Evolutionary conservation across 2,329 filamentous ascomycete species (phyloP).

Genomic region (Sarocladium kiliense): DNA sequence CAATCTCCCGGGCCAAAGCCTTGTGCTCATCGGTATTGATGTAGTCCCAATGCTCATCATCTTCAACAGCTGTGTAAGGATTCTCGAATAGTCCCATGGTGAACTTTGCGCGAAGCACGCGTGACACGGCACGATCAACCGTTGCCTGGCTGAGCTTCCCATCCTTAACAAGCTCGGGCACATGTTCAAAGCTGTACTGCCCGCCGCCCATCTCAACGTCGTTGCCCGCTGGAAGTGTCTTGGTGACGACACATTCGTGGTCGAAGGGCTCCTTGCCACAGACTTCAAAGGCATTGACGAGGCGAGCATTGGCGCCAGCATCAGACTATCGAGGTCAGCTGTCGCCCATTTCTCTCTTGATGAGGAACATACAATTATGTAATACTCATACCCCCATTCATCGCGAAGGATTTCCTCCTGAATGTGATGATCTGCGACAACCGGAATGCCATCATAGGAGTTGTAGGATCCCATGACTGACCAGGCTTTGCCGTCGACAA

Average conservation of each 20-base stretch:
- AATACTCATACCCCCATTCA: constrained; percentile 72
- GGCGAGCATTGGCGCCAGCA: constrained; percentile 64
- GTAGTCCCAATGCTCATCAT: constrained; percentile 48
- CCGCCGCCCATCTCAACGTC: constrained; percentile 76
- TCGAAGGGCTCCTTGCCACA: constrained; percentile 49
- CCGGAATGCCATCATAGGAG: constrained; percentile 67
- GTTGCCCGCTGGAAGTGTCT: constrained; percentile 61
- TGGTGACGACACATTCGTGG: constrained; percentile 54
- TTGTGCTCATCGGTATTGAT: constrained; percentile 59
- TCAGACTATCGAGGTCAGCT: constrained; percentile 32
- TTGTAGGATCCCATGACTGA: constrained; percentile 72
- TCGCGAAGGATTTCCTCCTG: constrained; percentile 64
- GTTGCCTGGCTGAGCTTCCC: constrained; percentile 54
- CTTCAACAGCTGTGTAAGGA: constrained; percentile 55
- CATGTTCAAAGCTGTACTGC: constrained; percentile 63
- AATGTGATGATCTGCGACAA: constrained; percentile 59
- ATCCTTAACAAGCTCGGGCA: constrained; percentile 57
- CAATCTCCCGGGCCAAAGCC: constrained; percentile 55
- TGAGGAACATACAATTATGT: constrained; percentile 32
- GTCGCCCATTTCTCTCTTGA: background rate
- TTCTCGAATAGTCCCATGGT: constrained; percentile 66
- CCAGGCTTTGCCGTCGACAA: constrained; percentile 63
- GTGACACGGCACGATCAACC: constrained; percentile 62
- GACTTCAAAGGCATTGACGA: constrained; percentile 60
- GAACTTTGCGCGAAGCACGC: constrained; percentile 65